Percentiles rank a stretch among this genome's conserved stretches.
phyloP scores from a whole-genome alignment of 768 basidiomycete species.

The Mrakia blollopis region DNA sequence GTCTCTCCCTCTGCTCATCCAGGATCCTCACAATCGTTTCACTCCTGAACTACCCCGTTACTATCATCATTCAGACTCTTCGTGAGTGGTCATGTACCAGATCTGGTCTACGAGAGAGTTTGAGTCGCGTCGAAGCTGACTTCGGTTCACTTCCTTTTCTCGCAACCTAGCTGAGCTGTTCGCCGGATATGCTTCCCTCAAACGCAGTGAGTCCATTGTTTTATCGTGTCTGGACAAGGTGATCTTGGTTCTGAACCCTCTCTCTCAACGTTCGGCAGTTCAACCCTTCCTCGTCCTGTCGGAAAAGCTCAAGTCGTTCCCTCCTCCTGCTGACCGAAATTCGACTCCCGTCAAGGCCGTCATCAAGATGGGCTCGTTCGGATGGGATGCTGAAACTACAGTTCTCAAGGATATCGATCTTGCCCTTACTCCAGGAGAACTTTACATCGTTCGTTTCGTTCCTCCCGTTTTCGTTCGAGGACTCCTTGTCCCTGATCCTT shows the following conservation, averaged over 20 bases:
- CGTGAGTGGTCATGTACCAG: no score
- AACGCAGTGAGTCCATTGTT: neutral
- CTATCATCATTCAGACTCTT: neutral
- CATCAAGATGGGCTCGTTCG: slow-evolving; percentile 1
- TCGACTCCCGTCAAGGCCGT: neutral
- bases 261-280: neutral
- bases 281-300: slow-evolving; percentile 5
- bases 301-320: neutral
- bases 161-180: neutral
- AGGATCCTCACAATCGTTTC: slow-evolving; percentile 14
- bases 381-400: slow-evolving; percentile 2
- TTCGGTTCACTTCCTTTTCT: no score
- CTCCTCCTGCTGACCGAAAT: neutral
- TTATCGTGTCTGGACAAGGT: no score
- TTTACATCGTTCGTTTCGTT: slow-evolving; percentile 18
- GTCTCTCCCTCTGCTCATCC: neutral
- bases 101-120: no score
- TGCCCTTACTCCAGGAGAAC: neutral
- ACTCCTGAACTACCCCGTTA: slow-evolving; percentile 1
- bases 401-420: slow-evolving; percentile 1
- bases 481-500: neutral
- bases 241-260: no score
- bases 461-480: neutral
- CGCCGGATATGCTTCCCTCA: slow-evolving; percentile 16
- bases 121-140: no score